These are phyloP conservation scores for Emmonsiellopsis sp. DNA, from an alignment of 2,329 filamentous ascomycete genomes.

Conservation along the genomic window DNA sequence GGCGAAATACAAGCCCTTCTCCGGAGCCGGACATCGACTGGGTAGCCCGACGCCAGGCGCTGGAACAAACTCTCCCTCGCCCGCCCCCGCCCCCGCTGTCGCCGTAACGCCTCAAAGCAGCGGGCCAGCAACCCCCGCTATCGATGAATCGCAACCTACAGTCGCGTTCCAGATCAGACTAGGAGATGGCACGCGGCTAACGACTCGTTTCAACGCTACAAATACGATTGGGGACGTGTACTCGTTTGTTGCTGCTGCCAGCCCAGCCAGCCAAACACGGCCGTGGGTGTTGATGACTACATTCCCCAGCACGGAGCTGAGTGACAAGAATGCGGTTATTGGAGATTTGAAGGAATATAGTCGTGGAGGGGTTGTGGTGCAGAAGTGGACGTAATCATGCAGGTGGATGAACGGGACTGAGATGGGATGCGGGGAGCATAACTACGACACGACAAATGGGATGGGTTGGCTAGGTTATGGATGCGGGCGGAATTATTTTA, in stretches of 20 bases:
- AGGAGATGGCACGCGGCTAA: conserved; percentile 52
- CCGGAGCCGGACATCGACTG: conserved; percentile 50
- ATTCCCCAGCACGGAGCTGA: conserved; percentile 54
- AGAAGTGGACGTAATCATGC: conserved; percentile 32
- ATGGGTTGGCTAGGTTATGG: not conserved
- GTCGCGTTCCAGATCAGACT: conserved; percentile 54
- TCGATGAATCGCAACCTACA: conserved; percentile 49
- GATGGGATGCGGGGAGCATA: not conserved
- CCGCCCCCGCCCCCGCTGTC: conserved; percentile 23
- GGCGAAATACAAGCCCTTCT: conserved; percentile 55
- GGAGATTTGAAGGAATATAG: conserved; percentile 42
- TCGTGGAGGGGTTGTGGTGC: conserved; percentile 41
- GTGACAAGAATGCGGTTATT: conserved; percentile 40
- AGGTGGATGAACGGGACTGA: not conserved
- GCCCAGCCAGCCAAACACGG: conserved; percentile 38
- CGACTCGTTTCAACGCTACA: conserved; percentile 54
- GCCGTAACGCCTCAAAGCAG: conserved; percentile 11
- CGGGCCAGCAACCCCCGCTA: conserved; percentile 32
- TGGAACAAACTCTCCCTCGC: conserved; percentile 25
- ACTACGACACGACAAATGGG: not conserved
- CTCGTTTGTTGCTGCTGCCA: conserved; percentile 48
- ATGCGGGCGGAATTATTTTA: too few relatives aligned
- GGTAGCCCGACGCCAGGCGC: conserved; percentile 54
- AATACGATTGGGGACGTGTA: conserved; percentile 58
- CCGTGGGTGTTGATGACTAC: conserved; percentile 55